Percentiles rank a stretch among this genome's conserved stretches.
Evolutionary conservation across 306 rosid genomes (phyloP).

Genomic region (Quercus gilva): DNA sequence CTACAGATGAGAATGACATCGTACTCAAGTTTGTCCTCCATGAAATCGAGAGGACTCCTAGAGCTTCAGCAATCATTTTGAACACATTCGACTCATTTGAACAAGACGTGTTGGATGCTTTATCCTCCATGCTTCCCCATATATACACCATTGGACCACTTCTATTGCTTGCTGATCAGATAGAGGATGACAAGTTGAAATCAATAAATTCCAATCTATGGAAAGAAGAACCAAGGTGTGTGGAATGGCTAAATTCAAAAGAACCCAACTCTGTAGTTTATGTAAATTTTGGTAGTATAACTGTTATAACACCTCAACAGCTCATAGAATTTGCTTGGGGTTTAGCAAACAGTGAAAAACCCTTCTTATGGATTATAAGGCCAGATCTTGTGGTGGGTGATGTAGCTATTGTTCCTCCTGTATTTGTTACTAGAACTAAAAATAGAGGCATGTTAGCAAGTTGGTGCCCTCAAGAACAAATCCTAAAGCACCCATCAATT

Average conservation of each 20-base stretch:
- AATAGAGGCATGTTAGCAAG: too few species aligned
- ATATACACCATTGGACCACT: too few species aligned
- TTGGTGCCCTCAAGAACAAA: too few species aligned
- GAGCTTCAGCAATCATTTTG: slow-evolving; percentile 6
- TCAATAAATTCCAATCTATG: slow-evolving; percentile 7
- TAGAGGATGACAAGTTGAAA: neutral
- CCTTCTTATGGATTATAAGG: slow-evolving; percentile 30
- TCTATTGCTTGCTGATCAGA: neutral
- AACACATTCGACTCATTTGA: slow-evolving; percentile 3
- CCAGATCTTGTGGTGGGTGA: slow-evolving; percentile 18
- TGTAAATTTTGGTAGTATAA: slow-evolving; percentile 13
- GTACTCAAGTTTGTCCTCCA: neutral
- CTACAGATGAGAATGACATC: neutral
- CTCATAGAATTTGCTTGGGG: slow-evolving; percentile 33
- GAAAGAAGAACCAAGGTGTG: slow-evolving; percentile 9
- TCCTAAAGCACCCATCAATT: too few species aligned
- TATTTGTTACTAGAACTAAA: too few species aligned
- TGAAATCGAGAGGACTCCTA: neutral
- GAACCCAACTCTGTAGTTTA: slow-evolving; percentile 17
- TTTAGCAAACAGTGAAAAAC: slow-evolving; percentile 13
- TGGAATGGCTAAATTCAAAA: slow-evolving; percentile 19
- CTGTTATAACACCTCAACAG: slow-evolving; percentile 7
- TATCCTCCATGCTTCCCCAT: too few species aligned
- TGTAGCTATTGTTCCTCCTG: slow-evolving; percentile 6
- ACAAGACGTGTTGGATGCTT: too few species aligned